Evolutionary conservation across 2,329 filamentous ascomycete species (phyloP).

Genomic region (Coleophoma cylindrospora): DNA sequence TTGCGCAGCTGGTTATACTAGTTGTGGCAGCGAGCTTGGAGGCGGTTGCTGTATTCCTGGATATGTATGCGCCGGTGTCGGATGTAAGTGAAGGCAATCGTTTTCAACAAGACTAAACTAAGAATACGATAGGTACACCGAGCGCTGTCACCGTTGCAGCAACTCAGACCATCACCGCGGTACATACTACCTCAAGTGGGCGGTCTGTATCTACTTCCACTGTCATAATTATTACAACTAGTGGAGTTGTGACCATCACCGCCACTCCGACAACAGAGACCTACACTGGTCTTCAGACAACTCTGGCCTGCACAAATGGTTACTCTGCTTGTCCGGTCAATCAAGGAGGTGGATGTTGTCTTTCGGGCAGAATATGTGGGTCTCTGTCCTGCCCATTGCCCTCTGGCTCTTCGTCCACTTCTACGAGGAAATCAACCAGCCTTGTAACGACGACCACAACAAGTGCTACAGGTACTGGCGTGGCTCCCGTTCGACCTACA

Average conservation of each 20-base stretch:
- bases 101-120: neutral
- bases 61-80: conserved; percentile 63
- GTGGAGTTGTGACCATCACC: conserved; percentile 2
- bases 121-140: conserved; percentile 10
- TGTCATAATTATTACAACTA: conserved; percentile 1
- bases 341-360: conserved; percentile 25
- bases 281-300: conserved; percentile 8
- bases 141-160: conserved; percentile 2
- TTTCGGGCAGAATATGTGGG: conserved; percentile 23
- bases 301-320: conserved; percentile 11
- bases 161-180: conserved; percentile 45
- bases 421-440: conserved; percentile 30
- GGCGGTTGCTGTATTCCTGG: conserved; percentile 74
- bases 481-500: conserved; percentile 43
- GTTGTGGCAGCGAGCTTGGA: conserved; percentile 59
- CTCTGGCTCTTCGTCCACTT: conserved; percentile 12
- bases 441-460: conserved; percentile 26
- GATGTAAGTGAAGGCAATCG: conserved; percentile 49
- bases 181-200: conserved; percentile 4
- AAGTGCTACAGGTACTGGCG: conserved; percentile 33
- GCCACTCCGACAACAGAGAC: conserved; percentile 8
- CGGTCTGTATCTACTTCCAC: neutral
- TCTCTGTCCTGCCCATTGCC: conserved; percentile 22
- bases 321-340: conserved; percentile 19
- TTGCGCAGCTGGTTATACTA: conserved; percentile 58